Base-by-base conservation (phyloP, 164 flowering plant genomes). In the Umbellularia californica region DNA sequence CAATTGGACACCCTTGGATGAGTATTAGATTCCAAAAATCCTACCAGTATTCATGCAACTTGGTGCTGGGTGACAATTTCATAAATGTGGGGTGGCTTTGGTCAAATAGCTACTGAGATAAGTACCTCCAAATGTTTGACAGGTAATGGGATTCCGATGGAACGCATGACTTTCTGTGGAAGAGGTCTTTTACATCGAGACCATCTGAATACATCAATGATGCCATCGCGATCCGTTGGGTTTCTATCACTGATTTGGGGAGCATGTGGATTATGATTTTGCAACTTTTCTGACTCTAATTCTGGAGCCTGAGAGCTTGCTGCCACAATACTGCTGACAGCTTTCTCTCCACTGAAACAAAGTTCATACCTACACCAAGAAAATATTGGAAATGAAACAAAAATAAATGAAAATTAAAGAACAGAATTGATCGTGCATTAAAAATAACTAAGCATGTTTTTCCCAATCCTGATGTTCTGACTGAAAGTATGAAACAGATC, bases 171-270 rank as follows among this genome's bases (percentile, higher is more conserved):
- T 75, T 87, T 89, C 83, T 94, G 97, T 19, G 99, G 97, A 68
- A 94, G 90, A 41, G 87, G 85, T 80, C 85, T 91, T 90, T 91
- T 96, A 80, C 98, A 91, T 3, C 91, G 91, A 74, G 97, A 89
- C 97, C 95, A 94, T 30, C 97, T 85, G 72, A 91, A 96, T 30
- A 80, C 87, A 85, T 96, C 97, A 41, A 88, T 77, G 60, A 76
- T 25, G 65, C 76, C 84, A 27, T 94, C 97, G 72, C 82, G 77
- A 25, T 93, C 95, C 52, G 65, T 68, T 19, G 27, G 22, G 77
- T 58, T 83, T 80, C 84, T 85, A 23, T 92, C 97, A 71, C 90
- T 92, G 72, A 86, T 91, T 67, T 82, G 63, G 33, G 67, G 15
- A 30, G 77, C 70, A 73, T 87, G 89, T 15, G 78, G 62, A 68